Percentiles rank a stretch among this genome's conserved stretches.
phyloP scores from a whole-genome alignment of 805 yeast species.

The Yamadazyma tumulicola region DNA sequence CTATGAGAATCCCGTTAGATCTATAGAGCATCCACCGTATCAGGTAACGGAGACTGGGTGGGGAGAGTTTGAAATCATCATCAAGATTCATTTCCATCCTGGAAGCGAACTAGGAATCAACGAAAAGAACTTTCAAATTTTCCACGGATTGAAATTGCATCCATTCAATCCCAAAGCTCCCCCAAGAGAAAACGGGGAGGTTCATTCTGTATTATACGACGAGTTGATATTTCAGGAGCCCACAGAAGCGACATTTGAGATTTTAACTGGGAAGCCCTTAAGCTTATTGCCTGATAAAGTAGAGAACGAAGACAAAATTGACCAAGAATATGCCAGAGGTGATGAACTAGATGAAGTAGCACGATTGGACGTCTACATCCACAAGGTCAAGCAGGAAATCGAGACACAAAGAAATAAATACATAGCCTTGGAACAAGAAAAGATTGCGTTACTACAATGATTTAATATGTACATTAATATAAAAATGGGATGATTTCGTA shows the following conservation, averaged over 20 bases:
- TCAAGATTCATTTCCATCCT: conserved; percentile 81
- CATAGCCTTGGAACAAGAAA: conserved; percentile 40
- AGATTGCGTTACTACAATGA: conserved; percentile 32
- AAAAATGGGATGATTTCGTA: conserved; percentile 8
- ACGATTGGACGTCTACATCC: conserved; percentile 36
- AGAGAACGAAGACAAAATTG: conserved; percentile 31
- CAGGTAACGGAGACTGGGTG: conserved; percentile 97
- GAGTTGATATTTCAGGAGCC: conserved; percentile 96
- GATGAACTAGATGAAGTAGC: conserved; percentile 42
- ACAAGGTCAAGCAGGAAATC: conserved; percentile 37
- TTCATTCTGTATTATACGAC: conserved; percentile 59
- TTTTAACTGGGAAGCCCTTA: conserved; percentile 67
- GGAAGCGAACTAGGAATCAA: conserved; percentile 60
- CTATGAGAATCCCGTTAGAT: conserved; percentile 79
- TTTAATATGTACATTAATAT: conserved; percentile 1
- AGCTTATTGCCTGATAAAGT: conserved; percentile 44
- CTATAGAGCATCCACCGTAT: conserved; percentile 87
- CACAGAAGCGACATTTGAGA: conserved; percentile 80
- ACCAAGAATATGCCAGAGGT: conserved; percentile 38
- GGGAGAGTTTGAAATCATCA: conserved; percentile 96
- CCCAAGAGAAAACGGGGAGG: conserved; percentile 39
- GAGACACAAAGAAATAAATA: conserved; percentile 39
- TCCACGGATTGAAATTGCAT: conserved; percentile 88
- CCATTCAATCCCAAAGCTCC: conserved; percentile 61
- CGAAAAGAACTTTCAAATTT: conserved; percentile 81